phyloP scores from a whole-genome alignment of 2,329 filamentous ascomycete species.

The Diplodia intermedia region DNA sequence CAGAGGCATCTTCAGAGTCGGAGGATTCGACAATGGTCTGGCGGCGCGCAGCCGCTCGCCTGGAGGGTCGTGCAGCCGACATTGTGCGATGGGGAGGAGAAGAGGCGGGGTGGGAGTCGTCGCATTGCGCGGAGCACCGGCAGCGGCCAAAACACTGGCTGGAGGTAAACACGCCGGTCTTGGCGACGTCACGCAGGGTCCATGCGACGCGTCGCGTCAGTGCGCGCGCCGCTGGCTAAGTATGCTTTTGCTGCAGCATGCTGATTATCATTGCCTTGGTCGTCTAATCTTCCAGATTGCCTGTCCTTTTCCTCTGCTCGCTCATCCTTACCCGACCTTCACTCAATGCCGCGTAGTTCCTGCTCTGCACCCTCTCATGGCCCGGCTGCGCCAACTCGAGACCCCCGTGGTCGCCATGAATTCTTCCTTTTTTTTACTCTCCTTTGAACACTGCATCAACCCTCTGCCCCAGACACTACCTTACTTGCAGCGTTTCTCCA shows the following conservation, averaged over 20 bases:
- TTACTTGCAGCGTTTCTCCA: conserved; percentile 90
- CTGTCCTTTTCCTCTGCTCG: background rate
- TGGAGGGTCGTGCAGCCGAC: conserved; percentile 58
- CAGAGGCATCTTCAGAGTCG: conserved; percentile 72
- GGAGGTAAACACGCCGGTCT: conserved; percentile 15
- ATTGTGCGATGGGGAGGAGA: background rate
- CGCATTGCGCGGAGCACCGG: conserved; percentile 10
- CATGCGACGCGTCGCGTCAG: background rate
- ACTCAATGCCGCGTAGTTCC: too few species aligned
- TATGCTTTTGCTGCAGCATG: background rate
- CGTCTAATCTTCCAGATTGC: background rate
- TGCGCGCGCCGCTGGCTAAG: too few species aligned
- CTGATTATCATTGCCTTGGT: background rate
- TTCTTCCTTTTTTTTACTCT: too few species aligned
- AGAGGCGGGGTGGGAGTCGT: conserved; percentile 8
- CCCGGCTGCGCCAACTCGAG: background rate
- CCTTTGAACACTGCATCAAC: background rate
- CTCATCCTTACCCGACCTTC: background rate
- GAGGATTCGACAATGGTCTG: conserved; percentile 74
- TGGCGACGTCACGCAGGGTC: conserved; percentile 16
- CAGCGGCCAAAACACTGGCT: conserved; percentile 8
- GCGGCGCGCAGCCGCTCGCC: conserved; percentile 69
- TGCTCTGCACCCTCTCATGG: background rate
- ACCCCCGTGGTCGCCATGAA: background rate
- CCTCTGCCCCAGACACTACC: background rate